Evolutionary conservation across 2,329 filamentous ascomycete species (phyloP), one percentile per base, ranked within the genome.

Genomic region (Talaromyces verruculosus): DNA sequence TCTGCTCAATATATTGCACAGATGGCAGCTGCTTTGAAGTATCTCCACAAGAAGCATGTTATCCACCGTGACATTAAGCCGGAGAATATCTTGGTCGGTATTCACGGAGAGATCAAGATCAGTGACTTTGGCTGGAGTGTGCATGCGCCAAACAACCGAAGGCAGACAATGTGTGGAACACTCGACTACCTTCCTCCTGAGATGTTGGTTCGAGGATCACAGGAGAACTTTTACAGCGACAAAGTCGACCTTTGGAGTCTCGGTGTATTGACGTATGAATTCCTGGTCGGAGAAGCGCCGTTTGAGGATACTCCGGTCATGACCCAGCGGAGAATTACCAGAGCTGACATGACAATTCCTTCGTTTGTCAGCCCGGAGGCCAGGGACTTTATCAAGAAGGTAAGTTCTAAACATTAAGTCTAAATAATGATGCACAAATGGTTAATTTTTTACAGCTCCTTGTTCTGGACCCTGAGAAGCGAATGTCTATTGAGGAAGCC

Each of bases 121-220:
- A 96, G 92, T 4, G 95, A 99, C 79, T 99, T 98, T 75, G 94
- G 95, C 60, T 99, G 95, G 95, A 96, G 91, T 76, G 95, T 98
- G 3, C 95, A 99, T 79, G 95, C 95, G 5, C 95, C 95, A 33
- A 97, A 96, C 79, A 96, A 94, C 81, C 85, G 95, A 71, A 86
- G 95, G 68, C 90, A 93, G 75, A 99, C 95, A 65, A 93, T 98
- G 88, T 99, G 95, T 78, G 95, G 95, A 69, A 99, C 95, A 19
- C 87, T 98, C 49, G 95, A 99, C 80, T 99, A 99, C 78, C 87
- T 99, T 17, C 95, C 95, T 2, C 95, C 95, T 4, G 95, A 99
- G 88, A 99, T 99, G 95, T 87, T 98, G 78, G 91, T 90, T 78
- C 87, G 89, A 3, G 90, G 91, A 53, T 85, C 86, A 71, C 87